Percentiles rank a stretch among this genome's conserved stretches.
These are phyloP conservation scores for Populus pruinosa DNA, from an alignment of 345 rosid genomes.

Conservation along the genomic window DNA sequence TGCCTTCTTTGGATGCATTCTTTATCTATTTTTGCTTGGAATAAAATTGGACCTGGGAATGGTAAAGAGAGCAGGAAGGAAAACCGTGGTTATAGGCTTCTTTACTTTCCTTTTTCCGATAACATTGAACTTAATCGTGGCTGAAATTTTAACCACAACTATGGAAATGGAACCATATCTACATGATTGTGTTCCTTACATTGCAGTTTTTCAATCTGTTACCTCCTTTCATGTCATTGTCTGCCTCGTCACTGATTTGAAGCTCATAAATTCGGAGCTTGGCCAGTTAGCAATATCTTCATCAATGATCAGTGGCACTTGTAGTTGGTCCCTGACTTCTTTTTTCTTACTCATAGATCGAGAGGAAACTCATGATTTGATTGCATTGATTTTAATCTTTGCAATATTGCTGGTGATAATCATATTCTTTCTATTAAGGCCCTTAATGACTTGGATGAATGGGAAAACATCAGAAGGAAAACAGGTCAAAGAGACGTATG, in stretches of 20 bases:
- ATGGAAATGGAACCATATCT: neutral
- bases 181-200: neutral
- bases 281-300: slow-evolving; percentile 18
- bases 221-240: slow-evolving; percentile 19
- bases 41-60: slow-evolving; percentile 17
- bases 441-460: slow-evolving; percentile 13
- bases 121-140: neutral
- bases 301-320: slow-evolving; percentile 18
- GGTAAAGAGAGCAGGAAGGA: slow-evolving; percentile 17
- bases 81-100: slow-evolving; percentile 12
- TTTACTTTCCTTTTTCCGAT: slow-evolving; percentile 2
- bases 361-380: neutral
- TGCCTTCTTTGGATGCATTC: slow-evolving; percentile 21
- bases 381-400: neutral
- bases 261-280: slow-evolving; percentile 20
- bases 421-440: slow-evolving; percentile 2
- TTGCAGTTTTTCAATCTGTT: slow-evolving; percentile 10
- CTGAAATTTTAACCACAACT: neutral
- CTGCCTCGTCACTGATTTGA: slow-evolving; percentile 16
- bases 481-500: slow-evolving; percentile 25
- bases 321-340: neutral
- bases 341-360: slow-evolving; percentile 1
- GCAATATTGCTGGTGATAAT: neutral
- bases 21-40: slow-evolving; percentile 19
- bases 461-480: slow-evolving; percentile 22